Evolutionary conservation across 257 asterid species (phyloP).

Genomic region (Solanum rostratum): DNA sequence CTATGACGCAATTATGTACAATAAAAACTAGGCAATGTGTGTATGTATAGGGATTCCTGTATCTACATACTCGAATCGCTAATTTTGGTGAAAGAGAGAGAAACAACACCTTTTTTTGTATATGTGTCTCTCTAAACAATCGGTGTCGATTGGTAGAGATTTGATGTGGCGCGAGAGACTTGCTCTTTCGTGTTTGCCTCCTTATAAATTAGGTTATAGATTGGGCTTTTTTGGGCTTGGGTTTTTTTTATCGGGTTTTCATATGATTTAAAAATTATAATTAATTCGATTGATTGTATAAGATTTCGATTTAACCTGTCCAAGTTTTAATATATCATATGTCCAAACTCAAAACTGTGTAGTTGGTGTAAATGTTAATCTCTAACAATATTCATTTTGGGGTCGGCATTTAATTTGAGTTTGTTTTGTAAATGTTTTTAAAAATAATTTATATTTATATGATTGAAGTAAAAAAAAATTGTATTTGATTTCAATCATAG

Average conservation of each 20-base stretch:
- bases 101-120: neutral
- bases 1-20: neutral
- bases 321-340: no score
- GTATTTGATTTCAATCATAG: no score
- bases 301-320: no score
- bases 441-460: no score
- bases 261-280: no score
- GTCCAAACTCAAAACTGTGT: no score
- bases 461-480: no score
- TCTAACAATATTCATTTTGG: no score
- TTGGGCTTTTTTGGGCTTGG: neutral
- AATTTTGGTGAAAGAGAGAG: constrained; percentile 8
- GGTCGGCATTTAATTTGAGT: no score
- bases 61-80: constrained; percentile 6
- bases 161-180: constrained; percentile 15
- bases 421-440: no score
- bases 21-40: neutral
- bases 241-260: neutral
- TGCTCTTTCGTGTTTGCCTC: neutral
- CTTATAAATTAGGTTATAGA: neutral
- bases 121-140: neutral
- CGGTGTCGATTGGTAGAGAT: constrained; percentile 2
- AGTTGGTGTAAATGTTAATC: no score
- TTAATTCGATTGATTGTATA: neutral
- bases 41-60: neutral